Percentiles rank a stretch among this genome's conserved stretches.
These are phyloP conservation scores for Calonectria pteridis DNA, from an alignment of 2,329 filamentous ascomycete genomes.

Conservation along the genomic window DNA sequence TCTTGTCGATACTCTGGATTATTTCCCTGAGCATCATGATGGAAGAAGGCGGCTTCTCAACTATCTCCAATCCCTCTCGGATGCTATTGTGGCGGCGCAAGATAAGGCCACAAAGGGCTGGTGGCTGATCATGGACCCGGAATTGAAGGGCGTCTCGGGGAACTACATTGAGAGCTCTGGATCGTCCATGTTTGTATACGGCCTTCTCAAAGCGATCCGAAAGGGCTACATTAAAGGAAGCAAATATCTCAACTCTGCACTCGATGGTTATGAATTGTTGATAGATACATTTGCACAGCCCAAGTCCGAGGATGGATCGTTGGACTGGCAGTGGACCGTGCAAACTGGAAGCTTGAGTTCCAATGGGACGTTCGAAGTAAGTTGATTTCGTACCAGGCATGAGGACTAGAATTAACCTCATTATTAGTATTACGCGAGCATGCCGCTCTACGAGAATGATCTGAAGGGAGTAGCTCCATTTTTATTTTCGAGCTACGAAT, in stretches of 20 bases:
- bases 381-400: neutral
- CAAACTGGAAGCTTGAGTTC: neutral
- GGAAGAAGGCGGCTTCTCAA: neutral
- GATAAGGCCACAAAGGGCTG: neutral
- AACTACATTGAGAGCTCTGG: conserved; percentile 1
- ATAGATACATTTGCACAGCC: neutral
- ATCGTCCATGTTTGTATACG: conserved; percentile 1
- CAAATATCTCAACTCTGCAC: neutral
- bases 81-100: neutral
- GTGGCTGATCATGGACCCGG: neutral
- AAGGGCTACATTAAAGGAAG: neutral
- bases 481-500: neutral
- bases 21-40: neutral
- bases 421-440: neutral
- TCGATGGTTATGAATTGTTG: neutral
- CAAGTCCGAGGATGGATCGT: neutral
- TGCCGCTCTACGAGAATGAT: neutral
- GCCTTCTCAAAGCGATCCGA: neutral
- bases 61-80: neutral
- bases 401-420: neutral
- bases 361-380: neutral
- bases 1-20: neutral
- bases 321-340: neutral
- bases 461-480: neutral
- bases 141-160: neutral